Base-by-base conservation (phyloP, 495 filamentous ascomycete species). In the Chaetomium cochliodes region DNA sequence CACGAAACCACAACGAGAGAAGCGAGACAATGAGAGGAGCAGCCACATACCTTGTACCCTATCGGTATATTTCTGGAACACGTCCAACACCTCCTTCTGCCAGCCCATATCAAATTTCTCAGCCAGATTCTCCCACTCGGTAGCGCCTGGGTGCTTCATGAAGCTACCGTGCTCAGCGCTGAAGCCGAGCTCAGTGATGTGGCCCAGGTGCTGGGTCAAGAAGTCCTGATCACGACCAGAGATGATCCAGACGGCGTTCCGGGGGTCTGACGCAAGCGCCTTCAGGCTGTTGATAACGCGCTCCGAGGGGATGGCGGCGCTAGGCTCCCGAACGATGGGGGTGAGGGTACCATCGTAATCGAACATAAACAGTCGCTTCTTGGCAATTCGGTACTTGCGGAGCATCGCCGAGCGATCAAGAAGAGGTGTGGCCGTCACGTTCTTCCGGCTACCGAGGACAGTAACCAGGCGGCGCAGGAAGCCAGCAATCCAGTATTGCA, bases 301-400 rank as follows among this genome's bases (percentile, higher is more conserved):
- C 69, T 93, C 88, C 2, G 92, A 91, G 0, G 94, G 93, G 44
- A 97, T 87, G 3, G 96, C 94, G 9, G 90, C 86, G 64, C 87
- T 84, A 1, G 94, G 96, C 66, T 97, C 91, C 61, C 87, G 86
- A 28, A 98, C 93, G 67, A 98, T 97, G 1, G 92, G 92, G 0
- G 96, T 97, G n/a, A 98, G 85, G 0, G 94, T 98, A 54, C 94
- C 94, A 75, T 98, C 94, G 71, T 98, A 98, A 79, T 98, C 94
- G 69, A 97, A 96, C 89, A 98, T 92, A 76, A 98, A 96, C 2
- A 98, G 79, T 37, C 93, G 87, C 76, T 87, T 88, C 49, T 76
- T 76, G 20, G 91, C 85, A 52, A 84, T 79, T 65, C 86, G 84
- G 72, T 96, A 97, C 65, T 87, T 86, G 58, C 79, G 82, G 47